Evolutionary conservation across 2,329 filamentous ascomycete species (phyloP).

Genomic region (Hypoxylon sp.): DNA sequence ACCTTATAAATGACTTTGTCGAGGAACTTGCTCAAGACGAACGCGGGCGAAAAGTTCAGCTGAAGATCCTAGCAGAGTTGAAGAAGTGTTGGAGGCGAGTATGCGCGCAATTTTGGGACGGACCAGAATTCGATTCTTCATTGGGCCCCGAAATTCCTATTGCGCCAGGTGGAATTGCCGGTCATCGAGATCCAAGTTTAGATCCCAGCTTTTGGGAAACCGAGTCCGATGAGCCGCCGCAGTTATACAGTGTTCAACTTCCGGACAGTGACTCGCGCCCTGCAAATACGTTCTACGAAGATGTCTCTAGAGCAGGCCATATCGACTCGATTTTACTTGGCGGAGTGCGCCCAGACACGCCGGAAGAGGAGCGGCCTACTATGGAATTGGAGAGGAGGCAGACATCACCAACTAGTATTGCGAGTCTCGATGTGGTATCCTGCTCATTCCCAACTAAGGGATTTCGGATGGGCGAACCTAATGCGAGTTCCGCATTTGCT

Average conservation of each 20-base stretch:
- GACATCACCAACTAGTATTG: constrained; percentile 69
- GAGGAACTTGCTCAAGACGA: constrained; percentile 66
- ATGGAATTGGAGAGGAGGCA: constrained; percentile 56
- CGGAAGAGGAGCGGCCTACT: constrained; percentile 55
- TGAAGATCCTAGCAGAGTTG: constrained; percentile 92
- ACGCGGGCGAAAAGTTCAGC: constrained; percentile 65
- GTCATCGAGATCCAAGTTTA: constrained; percentile 68
- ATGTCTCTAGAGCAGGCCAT: constrained; percentile 63
- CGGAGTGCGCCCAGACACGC: constrained; percentile 64
- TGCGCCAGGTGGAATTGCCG: constrained; percentile 79
- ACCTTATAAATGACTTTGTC: constrained; percentile 79
- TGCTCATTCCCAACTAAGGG: constrained; percentile 74
- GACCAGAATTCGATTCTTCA: constrained; percentile 73
- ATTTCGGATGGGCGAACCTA: constrained; percentile 58
- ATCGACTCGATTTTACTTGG: constrained; percentile 63
- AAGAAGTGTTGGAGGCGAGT: constrained; percentile 98
- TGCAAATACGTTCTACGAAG: constrained; percentile 62
- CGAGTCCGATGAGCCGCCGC: constrained; percentile 61
- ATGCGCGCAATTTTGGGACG: constrained; percentile 91
- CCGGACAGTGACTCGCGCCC: constrained; percentile 47
- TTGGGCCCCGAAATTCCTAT: constrained; percentile 77
- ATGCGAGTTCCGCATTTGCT: constrained; percentile 61
- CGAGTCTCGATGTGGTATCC: constrained; percentile 73
- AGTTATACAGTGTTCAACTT: constrained; percentile 60
- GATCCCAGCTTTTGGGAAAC: constrained; percentile 70